Evolutionary conservation across 2,329 filamentous ascomycete genomes (phyloP).

Genomic region (Hypoxylon sp.): DNA sequence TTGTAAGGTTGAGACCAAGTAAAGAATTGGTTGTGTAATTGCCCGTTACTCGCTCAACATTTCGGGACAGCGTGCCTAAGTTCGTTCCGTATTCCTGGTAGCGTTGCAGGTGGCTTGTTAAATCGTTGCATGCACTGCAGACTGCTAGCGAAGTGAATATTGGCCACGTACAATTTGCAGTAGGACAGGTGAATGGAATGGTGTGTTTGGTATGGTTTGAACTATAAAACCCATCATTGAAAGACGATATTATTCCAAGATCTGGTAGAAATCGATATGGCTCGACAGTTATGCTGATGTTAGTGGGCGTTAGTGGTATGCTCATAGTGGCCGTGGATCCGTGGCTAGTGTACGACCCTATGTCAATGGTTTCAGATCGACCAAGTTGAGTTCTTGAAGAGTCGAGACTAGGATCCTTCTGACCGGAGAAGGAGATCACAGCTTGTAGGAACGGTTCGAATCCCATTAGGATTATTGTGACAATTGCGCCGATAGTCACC

Average conservation of each 20-base stretch:
- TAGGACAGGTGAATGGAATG: constrained; percentile 41
- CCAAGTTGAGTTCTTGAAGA: constrained; percentile 17
- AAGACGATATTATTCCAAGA: constrained; percentile 48
- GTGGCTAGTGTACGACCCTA: constrained; percentile 29
- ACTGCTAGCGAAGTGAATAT: constrained; percentile 41
- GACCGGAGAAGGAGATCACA: constrained; percentile 42
- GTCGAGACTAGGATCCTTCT: constrained; percentile 6
- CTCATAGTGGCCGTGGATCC: neutral
- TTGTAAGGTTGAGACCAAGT: constrained; percentile 36
- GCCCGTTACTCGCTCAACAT: neutral
- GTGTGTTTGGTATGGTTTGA: constrained; percentile 12
- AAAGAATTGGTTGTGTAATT: constrained; percentile 28
- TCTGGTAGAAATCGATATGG: constrained; percentile 49
- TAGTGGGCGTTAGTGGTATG: constrained; percentile 17
- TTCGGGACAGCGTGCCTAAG: constrained; percentile 15
- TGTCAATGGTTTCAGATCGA: constrained; percentile 29
- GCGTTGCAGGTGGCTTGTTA: constrained; percentile 27
- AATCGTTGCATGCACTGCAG: constrained; percentile 46
- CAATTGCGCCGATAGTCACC: constrained; percentile 37
- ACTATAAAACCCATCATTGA: constrained; percentile 41
- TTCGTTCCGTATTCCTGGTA: constrained; percentile 11
- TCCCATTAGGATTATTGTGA: constrained; percentile 37
- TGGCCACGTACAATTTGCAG: constrained; percentile 49
- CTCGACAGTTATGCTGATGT: constrained; percentile 3
- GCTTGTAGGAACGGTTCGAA: constrained; percentile 46